Evolutionary conservation across 192 early-diverging fungal species (phyloP), one percentile per base, ranked within the genome.

Genomic region (Helicostylum pulchrum): DNA sequence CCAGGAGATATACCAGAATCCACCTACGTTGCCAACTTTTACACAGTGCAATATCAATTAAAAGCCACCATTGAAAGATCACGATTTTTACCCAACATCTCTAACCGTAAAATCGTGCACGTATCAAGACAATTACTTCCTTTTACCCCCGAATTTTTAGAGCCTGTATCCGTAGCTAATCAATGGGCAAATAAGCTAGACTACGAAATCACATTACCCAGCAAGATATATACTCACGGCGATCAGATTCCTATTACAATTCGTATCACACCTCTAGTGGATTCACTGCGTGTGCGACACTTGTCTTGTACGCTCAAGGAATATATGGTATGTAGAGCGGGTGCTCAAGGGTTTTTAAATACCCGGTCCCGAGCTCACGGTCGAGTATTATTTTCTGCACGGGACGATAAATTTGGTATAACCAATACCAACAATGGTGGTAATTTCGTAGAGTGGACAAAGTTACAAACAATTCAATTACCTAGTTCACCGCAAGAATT

Each of bases 1-100:
- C 72, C 77, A 7, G 86, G 86, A 8, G 60, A 81, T 30, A 66
- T 85, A 46, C 86, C 86, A 4, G 86, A 88, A 61, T 80, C 86
- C 0, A 72, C 79, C 10, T 70, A 77, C 17, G 77, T 77, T 9
- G 61, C 52, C 30, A 68, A 80, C 11, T 49, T 77, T 52, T 78
- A 80, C n/a, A 67, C 66, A 21, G 70, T 86, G 9, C 50, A 71
- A 9, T 88, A 88, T 58, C 58, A 47, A 12, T 53, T 88, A 53
- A 71, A 73, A 36, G 86, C 84, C 0, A 49, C 70, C 7, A 68
- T 83, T 4, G 86, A 86, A 64, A 80, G 84, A 6, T 66, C 76
- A 12, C 67, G 65, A 11, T 85, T 88, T 51, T 72, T 80, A 42
- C 65, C 72, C 17, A 88, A 88, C 55, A 53, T 78, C 11, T 34